phyloP scores from a whole-genome alignment of 208 protist genomes.

The Kentomonas sorsogonicus region DNA sequence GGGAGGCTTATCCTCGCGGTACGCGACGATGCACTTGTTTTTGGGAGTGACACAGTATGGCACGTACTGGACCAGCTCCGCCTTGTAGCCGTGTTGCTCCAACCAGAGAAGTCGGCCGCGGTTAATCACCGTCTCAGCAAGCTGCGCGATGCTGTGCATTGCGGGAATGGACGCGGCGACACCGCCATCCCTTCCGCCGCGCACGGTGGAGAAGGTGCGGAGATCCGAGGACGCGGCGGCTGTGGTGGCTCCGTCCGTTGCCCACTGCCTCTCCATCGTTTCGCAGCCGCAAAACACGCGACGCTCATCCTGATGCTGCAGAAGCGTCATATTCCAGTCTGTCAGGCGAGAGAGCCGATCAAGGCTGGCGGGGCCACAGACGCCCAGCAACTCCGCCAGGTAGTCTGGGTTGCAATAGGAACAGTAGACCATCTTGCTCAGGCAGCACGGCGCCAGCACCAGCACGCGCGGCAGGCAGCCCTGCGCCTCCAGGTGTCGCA shows the following conservation, averaged over 20 bases:
- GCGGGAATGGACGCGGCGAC: conserved; percentile 32
- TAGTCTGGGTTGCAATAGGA: conserved; percentile 49
- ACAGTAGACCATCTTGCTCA: conserved; percentile 41
- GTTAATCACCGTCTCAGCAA: conserved; percentile 61
- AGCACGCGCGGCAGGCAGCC: conserved; percentile 50
- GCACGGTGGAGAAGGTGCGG: too few relatives aligned
- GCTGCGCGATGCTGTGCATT: conserved; percentile 37
- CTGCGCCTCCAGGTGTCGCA: conserved; percentile 42
- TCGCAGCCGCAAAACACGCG: background rate
- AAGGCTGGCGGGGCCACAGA: conserved; percentile 23
- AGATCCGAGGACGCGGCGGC: too few relatives aligned
- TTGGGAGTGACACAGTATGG: conserved; percentile 74
- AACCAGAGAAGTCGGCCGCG: conserved; percentile 64
- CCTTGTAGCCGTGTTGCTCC: conserved; percentile 33
- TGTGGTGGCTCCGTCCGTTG: too few relatives aligned
- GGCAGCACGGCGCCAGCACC: conserved; percentile 72
- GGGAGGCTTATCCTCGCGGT: too few relatives aligned
- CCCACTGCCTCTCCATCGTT: too few relatives aligned
- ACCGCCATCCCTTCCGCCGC: too few relatives aligned
- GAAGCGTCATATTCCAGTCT: conserved; percentile 59
- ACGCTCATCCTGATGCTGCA: conserved; percentile 22
- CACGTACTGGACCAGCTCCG: conserved; percentile 56
- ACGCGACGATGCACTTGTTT: conserved; percentile 67
- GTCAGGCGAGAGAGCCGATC: conserved; percentile 45
- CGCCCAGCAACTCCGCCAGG: conserved; percentile 23